These are phyloP conservation scores for Wickerhamiella occidentalis DNA, from an alignment of 805 yeast genomes.

Conservation along the genomic window DNA sequence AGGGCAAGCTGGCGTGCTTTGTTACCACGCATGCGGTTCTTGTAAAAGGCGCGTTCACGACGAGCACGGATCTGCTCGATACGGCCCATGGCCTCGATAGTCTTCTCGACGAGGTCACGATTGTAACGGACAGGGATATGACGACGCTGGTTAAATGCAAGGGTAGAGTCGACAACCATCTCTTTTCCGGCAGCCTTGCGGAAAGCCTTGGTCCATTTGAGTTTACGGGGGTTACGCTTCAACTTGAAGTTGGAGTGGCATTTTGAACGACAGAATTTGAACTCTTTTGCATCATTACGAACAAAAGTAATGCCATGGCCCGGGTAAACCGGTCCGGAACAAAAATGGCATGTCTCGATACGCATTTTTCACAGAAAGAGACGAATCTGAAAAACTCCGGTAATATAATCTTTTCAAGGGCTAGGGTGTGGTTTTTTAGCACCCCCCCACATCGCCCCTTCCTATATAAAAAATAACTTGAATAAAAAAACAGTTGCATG, in stretches of 20 bases:
- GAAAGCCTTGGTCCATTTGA: slow-evolving; percentile 97
- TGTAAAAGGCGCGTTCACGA: slow-evolving; percentile 97
- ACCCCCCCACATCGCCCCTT: no score
- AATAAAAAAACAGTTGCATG: no score
- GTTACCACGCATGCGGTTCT: slow-evolving; percentile 98
- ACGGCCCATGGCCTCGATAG: slow-evolving; percentile 89
- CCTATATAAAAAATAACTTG: no score
- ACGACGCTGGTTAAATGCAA: slow-evolving; percentile 94
- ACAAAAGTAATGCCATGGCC: slow-evolving; percentile 96
- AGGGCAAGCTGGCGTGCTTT: slow-evolving; percentile 71
- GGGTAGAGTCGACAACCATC: slow-evolving; percentile 90
- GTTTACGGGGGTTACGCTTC: slow-evolving; percentile 96
- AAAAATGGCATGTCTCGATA: slow-evolving; percentile 70
- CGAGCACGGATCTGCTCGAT: slow-evolving; percentile 90
- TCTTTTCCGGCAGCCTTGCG: slow-evolving; percentile 99
- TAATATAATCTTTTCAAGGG: slow-evolving; percentile 8
- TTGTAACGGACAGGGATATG: slow-evolving; percentile 96
- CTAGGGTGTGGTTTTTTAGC: not conserved
- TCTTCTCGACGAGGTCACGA: slow-evolving; percentile 88
- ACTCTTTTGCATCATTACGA: slow-evolving; percentile 95
- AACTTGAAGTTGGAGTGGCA: slow-evolving; percentile 96
- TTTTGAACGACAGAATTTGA: slow-evolving; percentile 93
- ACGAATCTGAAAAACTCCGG: not conserved
- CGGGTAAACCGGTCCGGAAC: slow-evolving; percentile 92
- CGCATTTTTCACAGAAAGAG: slow-evolving; percentile 24